These are phyloP conservation scores for Macrocybe gigantea DNA, from an alignment of 768 basidiomycete species.

Conservation along the genomic window DNA sequence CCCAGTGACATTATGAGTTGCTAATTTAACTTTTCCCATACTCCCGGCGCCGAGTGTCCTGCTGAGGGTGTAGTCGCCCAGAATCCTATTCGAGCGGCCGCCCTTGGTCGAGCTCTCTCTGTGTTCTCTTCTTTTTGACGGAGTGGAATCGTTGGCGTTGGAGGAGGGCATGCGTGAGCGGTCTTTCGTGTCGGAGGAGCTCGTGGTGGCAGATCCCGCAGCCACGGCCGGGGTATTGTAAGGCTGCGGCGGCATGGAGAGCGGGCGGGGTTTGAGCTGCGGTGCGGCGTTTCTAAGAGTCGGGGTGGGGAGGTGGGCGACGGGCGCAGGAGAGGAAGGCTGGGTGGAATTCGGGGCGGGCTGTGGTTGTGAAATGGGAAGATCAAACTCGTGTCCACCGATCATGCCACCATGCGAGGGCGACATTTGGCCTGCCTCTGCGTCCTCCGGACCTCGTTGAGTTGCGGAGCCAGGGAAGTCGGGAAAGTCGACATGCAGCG, in stretches of 20 bases:
- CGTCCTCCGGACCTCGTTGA: slow-evolving; percentile 50
- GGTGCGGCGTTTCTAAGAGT: slow-evolving; percentile 13
- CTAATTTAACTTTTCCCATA: slow-evolving; percentile 99
- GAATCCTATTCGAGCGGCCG: slow-evolving; percentile 47
- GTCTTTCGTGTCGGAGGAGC: slow-evolving; percentile 27
- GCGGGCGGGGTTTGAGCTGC: slow-evolving; percentile 50
- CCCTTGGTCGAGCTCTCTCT: slow-evolving; percentile 19
- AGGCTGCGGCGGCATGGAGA: slow-evolving; percentile 72
- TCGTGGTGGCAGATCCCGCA: slow-evolving; percentile 16
- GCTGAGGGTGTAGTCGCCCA: slow-evolving; percentile 93
- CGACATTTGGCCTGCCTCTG: slow-evolving; percentile 29
- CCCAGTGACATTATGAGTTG: slow-evolving; percentile 79
- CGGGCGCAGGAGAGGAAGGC: slow-evolving; percentile 12
- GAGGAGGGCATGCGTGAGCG: slow-evolving; percentile 18
- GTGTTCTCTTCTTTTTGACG: slow-evolving; percentile 23
- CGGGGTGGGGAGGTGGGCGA: slow-evolving; percentile 18
- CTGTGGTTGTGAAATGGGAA: slow-evolving; percentile 41
- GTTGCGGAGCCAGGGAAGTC: slow-evolving; percentile 35
- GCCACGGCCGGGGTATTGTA: slow-evolving; percentile 18
- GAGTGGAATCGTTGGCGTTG: slow-evolving; percentile 17
- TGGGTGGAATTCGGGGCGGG: slow-evolving; percentile 13
- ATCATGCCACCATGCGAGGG: slow-evolving; percentile 52
- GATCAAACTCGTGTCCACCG: slow-evolving; percentile 61
- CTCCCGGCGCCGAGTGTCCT: slow-evolving; percentile 97
- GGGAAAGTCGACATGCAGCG: slow-evolving; percentile 39